Conservation (phyloP, 179 eudicot genomes). For the Spinacia oleracea region DNA sequence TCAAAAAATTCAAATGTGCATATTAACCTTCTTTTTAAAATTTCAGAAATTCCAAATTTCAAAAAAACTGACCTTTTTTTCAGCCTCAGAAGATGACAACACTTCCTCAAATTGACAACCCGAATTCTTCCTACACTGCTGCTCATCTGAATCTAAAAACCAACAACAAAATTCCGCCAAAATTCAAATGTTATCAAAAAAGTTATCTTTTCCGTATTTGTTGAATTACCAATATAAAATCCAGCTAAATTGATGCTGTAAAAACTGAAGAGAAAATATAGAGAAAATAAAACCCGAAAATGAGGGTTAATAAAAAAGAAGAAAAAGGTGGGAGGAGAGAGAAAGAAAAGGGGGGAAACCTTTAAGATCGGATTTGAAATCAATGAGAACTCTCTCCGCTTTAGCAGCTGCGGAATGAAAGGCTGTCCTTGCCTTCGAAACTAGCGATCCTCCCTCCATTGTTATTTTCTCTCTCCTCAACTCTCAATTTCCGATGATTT, state of each 20-base stretch:
- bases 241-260: conserved; percentile 3
- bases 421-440: conserved; percentile 83
- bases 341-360: conserved; percentile 34
- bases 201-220: not conserved
- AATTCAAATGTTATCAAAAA: too few relatives aligned
- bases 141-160: conserved; percentile 42
- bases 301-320: too few relatives aligned
- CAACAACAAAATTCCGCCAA: not conserved
- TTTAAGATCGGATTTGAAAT: conserved; percentile 72
- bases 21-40: too few relatives aligned
- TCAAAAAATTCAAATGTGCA: not conserved
- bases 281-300: conserved; percentile 18
- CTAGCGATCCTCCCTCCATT: conserved; percentile 65
- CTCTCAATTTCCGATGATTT: not conserved
- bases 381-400: conserved; percentile 79
- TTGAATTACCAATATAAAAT: not conserved
- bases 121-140: conserved; percentile 8
- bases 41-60: not conserved
- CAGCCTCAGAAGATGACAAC: conserved; percentile 29
- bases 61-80: conserved; percentile 36
- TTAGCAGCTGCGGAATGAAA: conserved; percentile 95
- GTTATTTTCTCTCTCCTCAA: not conserved
- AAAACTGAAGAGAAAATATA: conserved; percentile 26
- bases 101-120: conserved; percentile 22
- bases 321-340: not conserved